These are phyloP conservation scores for Pseudocercospora fuligena DNA, from an alignment of 2,329 filamentous ascomycete species.

Conservation along the genomic window DNA sequence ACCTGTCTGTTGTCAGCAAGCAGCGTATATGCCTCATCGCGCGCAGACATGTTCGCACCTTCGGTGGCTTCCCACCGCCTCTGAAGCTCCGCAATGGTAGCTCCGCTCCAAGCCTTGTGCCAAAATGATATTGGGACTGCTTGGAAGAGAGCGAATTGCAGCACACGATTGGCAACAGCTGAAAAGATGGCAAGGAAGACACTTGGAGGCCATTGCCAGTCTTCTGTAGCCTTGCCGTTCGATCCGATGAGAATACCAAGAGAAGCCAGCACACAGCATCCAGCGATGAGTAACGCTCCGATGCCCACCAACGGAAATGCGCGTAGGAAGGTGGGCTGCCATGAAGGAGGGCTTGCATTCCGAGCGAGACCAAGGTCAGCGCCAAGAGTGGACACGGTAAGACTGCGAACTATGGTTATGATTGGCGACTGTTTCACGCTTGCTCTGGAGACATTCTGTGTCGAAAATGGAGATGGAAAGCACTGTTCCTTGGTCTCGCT, in stretches of 20 bases:
- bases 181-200: conserved; percentile 27
- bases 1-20: not conserved
- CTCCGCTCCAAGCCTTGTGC: conserved; percentile 19
- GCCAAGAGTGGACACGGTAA: conserved; percentile 1
- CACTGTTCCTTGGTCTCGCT: not conserved
- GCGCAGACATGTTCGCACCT: not conserved
- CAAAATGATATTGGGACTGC: conserved; percentile 22
- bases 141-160: conserved; percentile 16
- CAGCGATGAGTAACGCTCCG: conserved; percentile 11
- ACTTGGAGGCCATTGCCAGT: conserved; percentile 23
- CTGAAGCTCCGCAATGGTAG: conserved; percentile 17
- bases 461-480: not conserved
- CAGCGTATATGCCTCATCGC: not conserved
- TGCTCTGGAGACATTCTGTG: not conserved
- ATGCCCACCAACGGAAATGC: conserved; percentile 18
- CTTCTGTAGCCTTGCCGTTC: conserved; percentile 10
- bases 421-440: not conserved
- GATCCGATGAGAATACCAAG: conserved; percentile 24
- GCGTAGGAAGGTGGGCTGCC: conserved; percentile 16
- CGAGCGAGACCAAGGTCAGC: not conserved
- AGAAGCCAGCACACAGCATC: conserved; percentile 23
- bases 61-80: conserved; percentile 21
- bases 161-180: conserved; percentile 15
- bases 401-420: not conserved
- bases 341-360: conserved; percentile 4